These are phyloP conservation scores for Verruconis gallopava DNA, from an alignment of 2,329 filamentous ascomycete species.

Conservation along the genomic window DNA sequence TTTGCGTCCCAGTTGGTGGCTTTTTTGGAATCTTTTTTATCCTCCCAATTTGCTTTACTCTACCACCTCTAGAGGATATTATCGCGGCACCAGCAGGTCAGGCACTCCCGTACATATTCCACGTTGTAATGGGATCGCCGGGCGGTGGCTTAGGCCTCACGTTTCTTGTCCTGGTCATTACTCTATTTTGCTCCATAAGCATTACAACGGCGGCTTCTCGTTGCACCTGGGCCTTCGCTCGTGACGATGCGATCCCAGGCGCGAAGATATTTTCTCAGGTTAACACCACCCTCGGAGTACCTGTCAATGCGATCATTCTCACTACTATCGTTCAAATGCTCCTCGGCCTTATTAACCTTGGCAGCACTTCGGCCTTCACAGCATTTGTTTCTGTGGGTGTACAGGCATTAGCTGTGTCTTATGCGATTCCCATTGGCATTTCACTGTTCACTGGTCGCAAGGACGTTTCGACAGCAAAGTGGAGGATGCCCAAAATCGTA, in stretches of 20 bases:
- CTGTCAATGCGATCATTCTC: constrained; percentile 30
- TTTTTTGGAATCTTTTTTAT: constrained; percentile 57
- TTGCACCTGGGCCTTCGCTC: constrained; percentile 64
- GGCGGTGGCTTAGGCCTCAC: constrained; percentile 63
- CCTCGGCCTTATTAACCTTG: constrained; percentile 37
- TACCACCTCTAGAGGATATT: constrained; percentile 53
- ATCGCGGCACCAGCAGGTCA: constrained; percentile 57
- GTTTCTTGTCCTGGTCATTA: constrained; percentile 43
- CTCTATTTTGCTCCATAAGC: constrained; percentile 40
- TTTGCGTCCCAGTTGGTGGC: constrained; percentile 38
- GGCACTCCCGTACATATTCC: constrained; percentile 64
- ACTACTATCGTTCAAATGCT: constrained; percentile 35
- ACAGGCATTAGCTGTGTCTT: constrained; percentile 42
- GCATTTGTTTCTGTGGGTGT: constrained; percentile 43
- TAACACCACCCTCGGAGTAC: constrained; percentile 24
- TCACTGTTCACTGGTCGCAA: constrained; percentile 26
- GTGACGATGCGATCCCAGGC: constrained; percentile 59
- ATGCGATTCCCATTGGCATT: constrained; percentile 43
- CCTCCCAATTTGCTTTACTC: constrained; percentile 64
- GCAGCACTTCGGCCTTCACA: constrained; percentile 34
- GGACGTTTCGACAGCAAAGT: constrained; percentile 6
- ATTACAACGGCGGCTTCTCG: constrained; percentile 46
- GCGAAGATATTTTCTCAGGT: constrained; percentile 18
- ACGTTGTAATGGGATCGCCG: constrained; percentile 58
- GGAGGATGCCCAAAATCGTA: background rate